A percentile compares a stretch with the other conserved stretches of the same genome.
phyloP scores from a whole-genome alignment of 345 rosid genomes.

The Gossypium arboreum region DNA sequence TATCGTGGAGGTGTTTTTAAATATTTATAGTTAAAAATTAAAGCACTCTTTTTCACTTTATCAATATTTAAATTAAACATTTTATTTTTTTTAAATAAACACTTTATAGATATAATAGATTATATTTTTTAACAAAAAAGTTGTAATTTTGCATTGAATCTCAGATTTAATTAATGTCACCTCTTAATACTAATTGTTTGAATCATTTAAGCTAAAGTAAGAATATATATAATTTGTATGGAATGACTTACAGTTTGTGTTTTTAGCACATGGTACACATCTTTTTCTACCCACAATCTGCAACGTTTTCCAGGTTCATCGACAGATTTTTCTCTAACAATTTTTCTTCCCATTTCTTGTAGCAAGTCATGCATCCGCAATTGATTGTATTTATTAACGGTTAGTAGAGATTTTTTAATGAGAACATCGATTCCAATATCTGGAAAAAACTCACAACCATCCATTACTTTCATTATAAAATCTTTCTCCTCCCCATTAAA shows the following conservation, averaged over 20 bases:
- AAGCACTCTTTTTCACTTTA: no score
- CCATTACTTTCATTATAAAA: neutral
- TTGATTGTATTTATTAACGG: neutral
- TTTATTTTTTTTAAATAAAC: no score
- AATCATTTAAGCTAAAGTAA: no score
- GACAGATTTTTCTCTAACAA: conserved; percentile 19
- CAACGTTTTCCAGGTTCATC: conserved; percentile 18
- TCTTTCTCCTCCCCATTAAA: neutral
- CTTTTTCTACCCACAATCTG: conserved; percentile 25
- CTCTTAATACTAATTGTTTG: no score
- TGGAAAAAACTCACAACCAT: neutral
- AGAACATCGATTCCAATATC: conserved; percentile 6
- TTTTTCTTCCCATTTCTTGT: conserved; percentile 31
- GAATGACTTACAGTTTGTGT: conserved; percentile 18
- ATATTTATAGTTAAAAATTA: no score
- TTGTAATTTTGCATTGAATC: no score
- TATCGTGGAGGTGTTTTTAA: no score
- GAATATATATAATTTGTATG: no score
- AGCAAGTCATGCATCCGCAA: conserved; percentile 30
- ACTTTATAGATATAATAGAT: no score
- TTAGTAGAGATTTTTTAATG: conserved; percentile 13
- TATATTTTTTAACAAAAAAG: no score
- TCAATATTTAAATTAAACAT: no score
- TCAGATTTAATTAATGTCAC: no score
- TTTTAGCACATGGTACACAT: conserved; percentile 24